Evolutionary conservation across 176 grass and related monocot species (phyloP).

Genomic region (Juncus inflexus): DNA sequence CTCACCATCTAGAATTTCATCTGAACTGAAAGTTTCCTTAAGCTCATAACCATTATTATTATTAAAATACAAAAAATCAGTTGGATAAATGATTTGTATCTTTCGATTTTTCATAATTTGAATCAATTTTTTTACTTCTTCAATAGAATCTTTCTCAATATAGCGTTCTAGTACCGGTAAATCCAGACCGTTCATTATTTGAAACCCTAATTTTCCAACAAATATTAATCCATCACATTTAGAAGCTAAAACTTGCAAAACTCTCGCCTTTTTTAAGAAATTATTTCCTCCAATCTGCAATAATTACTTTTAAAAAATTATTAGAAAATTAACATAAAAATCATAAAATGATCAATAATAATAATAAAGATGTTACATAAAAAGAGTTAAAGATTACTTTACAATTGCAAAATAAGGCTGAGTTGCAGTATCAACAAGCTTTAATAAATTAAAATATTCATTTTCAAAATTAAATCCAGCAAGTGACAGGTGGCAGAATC

Average conservation of each 20-base stretch:
- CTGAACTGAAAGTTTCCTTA: slow-evolving; percentile 34
- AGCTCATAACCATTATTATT: slow-evolving; percentile 25
- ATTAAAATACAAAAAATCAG: slow-evolving; percentile 55
- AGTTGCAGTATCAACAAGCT: slow-evolving; percentile 54
- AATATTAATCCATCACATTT: slow-evolving; percentile 66
- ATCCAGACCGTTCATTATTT: slow-evolving; percentile 79
- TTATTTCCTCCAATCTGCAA: slow-evolving; percentile 89
- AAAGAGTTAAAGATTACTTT: slow-evolving; percentile 27
- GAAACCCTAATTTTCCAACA: slow-evolving; percentile 82
- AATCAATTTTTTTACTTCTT: slow-evolving; percentile 57
- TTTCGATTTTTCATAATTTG: slow-evolving; percentile 45
- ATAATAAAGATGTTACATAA: no score
- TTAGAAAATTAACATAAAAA: neutral
- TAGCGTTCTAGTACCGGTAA: slow-evolving; percentile 44
- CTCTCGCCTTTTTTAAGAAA: slow-evolving; percentile 61
- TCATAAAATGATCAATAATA: no score
- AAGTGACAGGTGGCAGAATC: slow-evolving; percentile 82
- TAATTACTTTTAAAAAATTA: slow-evolving; percentile 27
- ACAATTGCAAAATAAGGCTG: slow-evolving; percentile 88
- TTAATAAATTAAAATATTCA: slow-evolving; percentile 55
- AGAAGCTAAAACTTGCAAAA: slow-evolving; percentile 56
- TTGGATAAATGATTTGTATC: slow-evolving; percentile 74
- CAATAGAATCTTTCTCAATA: slow-evolving; percentile 49
- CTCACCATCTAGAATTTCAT: slow-evolving; percentile 52
- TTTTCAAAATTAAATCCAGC: slow-evolving; percentile 84